phyloP scores from a whole-genome alignment of 2,329 filamentous ascomycete species.

The Colletotrichum coccodes region DNA sequence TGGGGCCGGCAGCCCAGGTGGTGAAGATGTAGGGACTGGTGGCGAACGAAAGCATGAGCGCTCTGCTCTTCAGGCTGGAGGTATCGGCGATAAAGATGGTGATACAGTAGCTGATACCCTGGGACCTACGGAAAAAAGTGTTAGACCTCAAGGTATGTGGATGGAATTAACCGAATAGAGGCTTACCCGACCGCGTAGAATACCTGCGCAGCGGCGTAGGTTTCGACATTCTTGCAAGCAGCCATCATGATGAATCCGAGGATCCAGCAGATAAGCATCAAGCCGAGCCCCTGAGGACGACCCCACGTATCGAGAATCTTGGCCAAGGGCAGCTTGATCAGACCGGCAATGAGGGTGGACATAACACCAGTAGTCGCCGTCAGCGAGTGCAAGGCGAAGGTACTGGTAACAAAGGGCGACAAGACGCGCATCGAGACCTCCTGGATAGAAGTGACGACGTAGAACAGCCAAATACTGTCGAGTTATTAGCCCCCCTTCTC shows the following conservation, averaged over 20 bases:
- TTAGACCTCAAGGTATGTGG: background rate
- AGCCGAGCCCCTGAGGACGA: conserved; percentile 68
- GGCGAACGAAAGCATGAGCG: conserved; percentile 71
- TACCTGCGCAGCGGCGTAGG: conserved; percentile 72
- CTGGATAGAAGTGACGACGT: conserved; percentile 49
- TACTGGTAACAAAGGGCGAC: conserved; percentile 59
- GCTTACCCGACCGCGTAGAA: conserved; percentile 71
- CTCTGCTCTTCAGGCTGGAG: conserved; percentile 72
- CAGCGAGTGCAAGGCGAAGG: conserved; percentile 64
- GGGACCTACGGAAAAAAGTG: conserved; percentile 40
- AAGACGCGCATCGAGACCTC: conserved; percentile 51
- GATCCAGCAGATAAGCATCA: conserved; percentile 62
- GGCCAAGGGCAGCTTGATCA: conserved; percentile 73
- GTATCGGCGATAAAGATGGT: conserved; percentile 75
- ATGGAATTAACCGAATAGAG: background rate
- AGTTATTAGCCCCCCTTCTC: background rate
- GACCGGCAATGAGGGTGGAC: conserved; percentile 63
- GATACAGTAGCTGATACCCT: conserved; percentile 53
- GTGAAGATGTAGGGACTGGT: conserved; percentile 74
- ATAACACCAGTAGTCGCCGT: conserved; percentile 64
- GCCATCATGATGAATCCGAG: conserved; percentile 73
- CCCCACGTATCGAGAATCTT: conserved; percentile 76
- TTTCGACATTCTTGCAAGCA: conserved; percentile 66
- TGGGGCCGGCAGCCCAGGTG: conserved; percentile 70
- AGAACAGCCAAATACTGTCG: conserved; percentile 51